Conservation (phyloP, 345 rosid species). For the Euphorbia tirucalli region DNA sequence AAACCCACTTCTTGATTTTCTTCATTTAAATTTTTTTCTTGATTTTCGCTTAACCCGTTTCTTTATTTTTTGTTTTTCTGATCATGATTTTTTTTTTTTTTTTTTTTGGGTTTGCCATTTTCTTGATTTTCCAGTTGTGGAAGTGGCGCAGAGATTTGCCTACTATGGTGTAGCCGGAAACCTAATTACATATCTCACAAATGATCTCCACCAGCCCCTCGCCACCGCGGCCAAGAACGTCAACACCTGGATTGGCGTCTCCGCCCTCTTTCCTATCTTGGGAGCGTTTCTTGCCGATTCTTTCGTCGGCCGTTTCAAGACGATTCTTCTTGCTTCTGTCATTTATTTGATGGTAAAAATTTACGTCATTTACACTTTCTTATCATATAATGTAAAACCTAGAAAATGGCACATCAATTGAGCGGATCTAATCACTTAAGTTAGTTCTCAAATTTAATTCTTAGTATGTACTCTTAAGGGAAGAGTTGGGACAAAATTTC, state of each 20-base stretch:
- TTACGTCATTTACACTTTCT: neutral
- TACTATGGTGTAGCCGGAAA: constrained; percentile 78
- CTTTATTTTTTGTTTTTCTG: neutral
- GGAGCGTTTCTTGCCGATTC: constrained; percentile 88
- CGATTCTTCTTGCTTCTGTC: constrained; percentile 60
- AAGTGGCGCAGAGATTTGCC: constrained; percentile 75
- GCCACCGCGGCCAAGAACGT: constrained; percentile 64
- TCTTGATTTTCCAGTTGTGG: constrained; percentile 54
- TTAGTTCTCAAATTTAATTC: too few relatives aligned
- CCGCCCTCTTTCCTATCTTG: constrained; percentile 64
- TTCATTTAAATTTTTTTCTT: neutral
- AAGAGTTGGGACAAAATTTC: too few relatives aligned
- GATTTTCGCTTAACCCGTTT: neutral
- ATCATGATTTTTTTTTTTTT: too few relatives aligned
- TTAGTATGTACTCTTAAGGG: too few relatives aligned
- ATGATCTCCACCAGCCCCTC: constrained; percentile 49
- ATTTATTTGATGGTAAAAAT: constrained; percentile 55
- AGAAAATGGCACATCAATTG: too few relatives aligned
- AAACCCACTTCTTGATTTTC: neutral
- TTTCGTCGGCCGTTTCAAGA: constrained; percentile 78
- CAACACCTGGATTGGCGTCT: constrained; percentile 79
- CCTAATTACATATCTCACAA: constrained; percentile 68
- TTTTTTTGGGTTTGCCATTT: too few relatives aligned
- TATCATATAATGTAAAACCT: too few relatives aligned
- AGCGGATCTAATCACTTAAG: too few relatives aligned